Evolutionary conservation across 2,329 filamentous ascomycete genomes (phyloP).

Genomic region (Ascochyta viciae-villosae): DNA sequence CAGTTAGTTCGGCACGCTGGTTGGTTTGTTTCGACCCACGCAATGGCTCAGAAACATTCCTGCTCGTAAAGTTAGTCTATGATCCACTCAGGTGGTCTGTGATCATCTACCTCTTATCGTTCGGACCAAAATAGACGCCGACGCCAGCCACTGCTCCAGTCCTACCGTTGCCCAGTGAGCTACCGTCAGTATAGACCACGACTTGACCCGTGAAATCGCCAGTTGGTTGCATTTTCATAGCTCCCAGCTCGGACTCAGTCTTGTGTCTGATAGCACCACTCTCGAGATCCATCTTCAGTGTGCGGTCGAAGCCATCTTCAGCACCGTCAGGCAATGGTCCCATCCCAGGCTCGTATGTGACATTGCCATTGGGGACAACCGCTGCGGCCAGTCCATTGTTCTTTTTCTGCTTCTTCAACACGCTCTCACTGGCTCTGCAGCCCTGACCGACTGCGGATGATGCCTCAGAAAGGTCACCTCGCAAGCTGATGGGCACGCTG

Average conservation of each 20-base stretch:
- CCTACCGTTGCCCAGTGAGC: conserved; percentile 65
- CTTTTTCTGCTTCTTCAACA: conserved; percentile 50
- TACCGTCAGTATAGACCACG: conserved; percentile 70
- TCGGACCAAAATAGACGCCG: conserved; percentile 69
- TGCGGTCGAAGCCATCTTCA: conserved; percentile 68
- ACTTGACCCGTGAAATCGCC: conserved; percentile 58
- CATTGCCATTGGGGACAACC: conserved; percentile 20
- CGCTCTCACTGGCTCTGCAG: conserved; percentile 25
- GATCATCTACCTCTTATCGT: conserved; percentile 59
- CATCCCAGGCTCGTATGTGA: conserved; percentile 56
- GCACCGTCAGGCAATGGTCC: conserved; percentile 63
- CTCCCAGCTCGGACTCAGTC: conserved; percentile 55
- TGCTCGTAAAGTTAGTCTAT: conserved; percentile 37
- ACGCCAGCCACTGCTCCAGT: conserved; percentile 64
- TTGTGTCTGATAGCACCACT: conserved; percentile 65
- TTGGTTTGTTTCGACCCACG: conserved; percentile 83
- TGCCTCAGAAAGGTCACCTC: conserved; percentile 36
- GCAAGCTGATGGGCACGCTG: conserved; percentile 34
- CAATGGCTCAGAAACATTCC: conserved; percentile 79
- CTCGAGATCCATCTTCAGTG: conserved; percentile 60
- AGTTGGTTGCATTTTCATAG: conserved; percentile 56
- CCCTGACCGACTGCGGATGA: conserved; percentile 30
- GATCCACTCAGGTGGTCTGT: neutral
- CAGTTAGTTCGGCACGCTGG: conserved; percentile 92
- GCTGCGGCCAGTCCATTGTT: conserved; percentile 28